These are phyloP conservation scores for Platismatia glauca DNA, from an alignment of 495 filamentous ascomycete species.

Conservation along the genomic window DNA sequence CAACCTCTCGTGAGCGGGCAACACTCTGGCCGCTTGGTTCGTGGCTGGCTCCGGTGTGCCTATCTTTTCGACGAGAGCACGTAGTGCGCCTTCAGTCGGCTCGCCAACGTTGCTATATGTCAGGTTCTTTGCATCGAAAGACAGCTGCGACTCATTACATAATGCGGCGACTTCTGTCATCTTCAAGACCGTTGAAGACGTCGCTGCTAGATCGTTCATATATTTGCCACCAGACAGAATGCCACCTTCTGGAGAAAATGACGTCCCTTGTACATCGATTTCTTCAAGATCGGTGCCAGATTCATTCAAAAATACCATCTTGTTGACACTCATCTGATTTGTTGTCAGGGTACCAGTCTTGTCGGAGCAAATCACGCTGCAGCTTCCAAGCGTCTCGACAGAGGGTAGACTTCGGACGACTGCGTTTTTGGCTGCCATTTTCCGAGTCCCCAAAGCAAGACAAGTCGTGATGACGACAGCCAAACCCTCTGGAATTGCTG, in stretches of 20 bases:
- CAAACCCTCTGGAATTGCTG: conserved; percentile 93
- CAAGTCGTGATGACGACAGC: conserved; percentile 98
- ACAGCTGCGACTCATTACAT: conserved; percentile 82
- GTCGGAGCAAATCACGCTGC: conserved; percentile 99
- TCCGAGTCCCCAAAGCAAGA: conserved; percentile 86
- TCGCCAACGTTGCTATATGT: conserved; percentile 84
- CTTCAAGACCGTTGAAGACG: conserved; percentile 70
- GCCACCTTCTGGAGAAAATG: conserved; percentile 75
- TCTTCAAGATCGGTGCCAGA: conserved; percentile 72
- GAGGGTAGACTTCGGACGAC: conserved; percentile 93
- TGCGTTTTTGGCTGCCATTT: conserved; percentile 97
- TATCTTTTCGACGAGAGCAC: conserved; percentile 89
- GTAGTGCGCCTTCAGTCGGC: conserved; percentile 88
- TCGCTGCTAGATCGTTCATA: conserved; percentile 57
- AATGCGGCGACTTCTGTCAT: conserved; percentile 81
- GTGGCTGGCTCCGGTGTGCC: conserved; percentile 54
- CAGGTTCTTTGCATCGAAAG: conserved; percentile 65
- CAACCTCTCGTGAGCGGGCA: conserved; percentile 49
- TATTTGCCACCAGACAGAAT: conserved; percentile 58
- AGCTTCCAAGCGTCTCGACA: conserved; percentile 96
- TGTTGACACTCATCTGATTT: conserved; percentile 98
- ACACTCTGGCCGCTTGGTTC: conserved; percentile 43
- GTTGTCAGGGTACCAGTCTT: conserved; percentile 98
- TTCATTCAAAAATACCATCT: conserved; percentile 72
- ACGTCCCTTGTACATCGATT: conserved; percentile 85